These are phyloP conservation scores for Erysiphe neolycopersici DNA, from an alignment of 2,329 filamentous ascomycete species.

Conservation along the genomic window DNA sequence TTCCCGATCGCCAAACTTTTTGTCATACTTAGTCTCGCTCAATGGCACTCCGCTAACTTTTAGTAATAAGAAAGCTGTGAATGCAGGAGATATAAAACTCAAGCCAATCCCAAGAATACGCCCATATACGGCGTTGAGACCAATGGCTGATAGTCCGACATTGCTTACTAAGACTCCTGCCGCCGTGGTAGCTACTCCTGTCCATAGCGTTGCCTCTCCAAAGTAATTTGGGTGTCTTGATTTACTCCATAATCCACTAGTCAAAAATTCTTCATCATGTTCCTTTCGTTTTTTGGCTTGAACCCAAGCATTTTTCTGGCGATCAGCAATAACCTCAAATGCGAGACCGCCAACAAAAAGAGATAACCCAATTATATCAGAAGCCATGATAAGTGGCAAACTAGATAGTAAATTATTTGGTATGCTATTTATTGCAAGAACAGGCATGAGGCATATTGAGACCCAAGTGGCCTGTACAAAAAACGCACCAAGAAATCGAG, in stretches of 20 bases:
- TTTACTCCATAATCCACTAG: conserved; percentile 31
- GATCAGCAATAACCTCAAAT: conserved; percentile 34
- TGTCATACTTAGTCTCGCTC: conserved; percentile 43
- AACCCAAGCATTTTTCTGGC: conserved; percentile 35
- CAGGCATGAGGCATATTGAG: conserved; percentile 35
- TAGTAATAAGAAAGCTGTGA: conserved; percentile 33
- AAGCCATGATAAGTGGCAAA: conserved; percentile 20
- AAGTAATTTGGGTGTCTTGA: conserved; percentile 45
- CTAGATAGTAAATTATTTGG: conserved; percentile 24
- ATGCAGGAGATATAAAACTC: conserved; percentile 28
- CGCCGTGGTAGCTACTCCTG: conserved; percentile 32
- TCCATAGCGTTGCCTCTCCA: conserved; percentile 44
- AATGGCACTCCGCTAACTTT: conserved; percentile 37
- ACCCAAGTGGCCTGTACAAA: conserved; percentile 41
- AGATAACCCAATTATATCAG: conserved; percentile 28
- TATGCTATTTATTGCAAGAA: conserved; percentile 35
- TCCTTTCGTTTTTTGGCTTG: conserved; percentile 33
- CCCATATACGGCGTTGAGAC: conserved; percentile 20
- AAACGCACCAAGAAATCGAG: conserved; percentile 27
- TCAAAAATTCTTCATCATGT: conserved; percentile 40
- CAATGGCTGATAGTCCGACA: conserved; percentile 30
- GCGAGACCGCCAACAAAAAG: conserved; percentile 31
- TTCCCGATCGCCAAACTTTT: conserved; percentile 31
- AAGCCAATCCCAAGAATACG: conserved; percentile 19
- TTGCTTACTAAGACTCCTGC: conserved; percentile 26